Evolutionary conservation across 2,329 filamentous ascomycete species (phyloP).

Genomic region (Sarocladium brachiariae): DNA sequence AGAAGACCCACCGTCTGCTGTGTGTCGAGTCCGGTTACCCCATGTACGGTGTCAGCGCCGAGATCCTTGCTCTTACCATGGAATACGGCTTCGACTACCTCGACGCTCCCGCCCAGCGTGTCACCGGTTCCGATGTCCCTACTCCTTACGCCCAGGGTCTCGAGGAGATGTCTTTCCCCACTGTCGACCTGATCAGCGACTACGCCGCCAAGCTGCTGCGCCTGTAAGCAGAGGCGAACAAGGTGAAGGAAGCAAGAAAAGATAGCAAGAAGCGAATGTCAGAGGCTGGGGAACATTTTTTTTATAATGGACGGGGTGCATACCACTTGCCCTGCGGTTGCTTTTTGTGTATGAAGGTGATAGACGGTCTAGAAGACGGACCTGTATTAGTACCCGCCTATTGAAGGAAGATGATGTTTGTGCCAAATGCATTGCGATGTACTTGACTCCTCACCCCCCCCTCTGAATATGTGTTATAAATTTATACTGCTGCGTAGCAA

Average conservation of each 20-base stretch:
- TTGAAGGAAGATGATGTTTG: neutral
- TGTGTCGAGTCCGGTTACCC: conserved; percentile 95
- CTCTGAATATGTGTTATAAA: neutral
- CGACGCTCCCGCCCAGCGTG: conserved; percentile 83
- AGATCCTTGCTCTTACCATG: conserved; percentile 91
- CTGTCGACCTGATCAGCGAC: conserved; percentile 77
- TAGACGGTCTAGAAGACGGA: conserved; percentile 29
- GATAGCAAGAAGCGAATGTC: too few species aligned
- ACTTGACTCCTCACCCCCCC: too few species aligned
- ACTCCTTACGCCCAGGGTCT: conserved; percentile 91
- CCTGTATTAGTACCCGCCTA: conserved; percentile 30
- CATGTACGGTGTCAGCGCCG: conserved; percentile 83
- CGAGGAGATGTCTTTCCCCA: conserved; percentile 93
- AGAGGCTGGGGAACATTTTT: conserved; percentile 3
- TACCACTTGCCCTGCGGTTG: conserved; percentile 1
- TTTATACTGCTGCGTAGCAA: too few species aligned
- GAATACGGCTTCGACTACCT: conserved; percentile 99
- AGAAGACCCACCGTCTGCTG: conserved; percentile 94
- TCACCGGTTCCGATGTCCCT: conserved; percentile 95
- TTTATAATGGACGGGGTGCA: conserved; percentile 6
- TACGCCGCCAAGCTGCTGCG: conserved; percentile 85
- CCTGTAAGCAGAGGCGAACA: conserved; percentile 43
- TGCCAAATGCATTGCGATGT: neutral
- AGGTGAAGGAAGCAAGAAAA: neutral
- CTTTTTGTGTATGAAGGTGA: conserved; percentile 18